Evolutionary conservation across 352 stramenopile genomes (phyloP).

Genomic region (Thraustotheca clavata): DNA sequence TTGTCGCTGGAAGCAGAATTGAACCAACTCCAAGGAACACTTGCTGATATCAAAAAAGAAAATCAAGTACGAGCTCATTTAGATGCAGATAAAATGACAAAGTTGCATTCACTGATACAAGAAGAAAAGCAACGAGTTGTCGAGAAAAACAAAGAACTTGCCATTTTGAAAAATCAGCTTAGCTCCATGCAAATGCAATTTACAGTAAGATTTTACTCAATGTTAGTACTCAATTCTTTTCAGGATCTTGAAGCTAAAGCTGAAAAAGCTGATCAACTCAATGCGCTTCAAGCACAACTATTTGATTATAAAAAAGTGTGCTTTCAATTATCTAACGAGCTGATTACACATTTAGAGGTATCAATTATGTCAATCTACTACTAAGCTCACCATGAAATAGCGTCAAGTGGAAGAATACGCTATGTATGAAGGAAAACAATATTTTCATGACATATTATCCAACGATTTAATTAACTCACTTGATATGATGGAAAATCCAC

Average conservation of each 20-base stretch:
- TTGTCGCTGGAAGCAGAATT: constrained; percentile 43
- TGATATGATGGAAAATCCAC: constrained; percentile 49
- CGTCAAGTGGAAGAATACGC: constrained; percentile 20
- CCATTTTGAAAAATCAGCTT: constrained; percentile 40
- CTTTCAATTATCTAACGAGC: constrained; percentile 42
- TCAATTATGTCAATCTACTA: background rate
- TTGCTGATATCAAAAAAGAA: constrained; percentile 34
- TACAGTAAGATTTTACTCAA: background rate
- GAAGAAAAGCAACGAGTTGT: constrained; percentile 27
- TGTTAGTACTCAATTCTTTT: background rate
- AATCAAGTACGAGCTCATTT: constrained; percentile 32
- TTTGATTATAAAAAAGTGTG: constrained; percentile 62
- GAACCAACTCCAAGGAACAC: constrained; percentile 46
- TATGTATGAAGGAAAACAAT: constrained; percentile 55
- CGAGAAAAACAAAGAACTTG: constrained; percentile 48
- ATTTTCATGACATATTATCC: constrained; percentile 49
- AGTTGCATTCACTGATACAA: constrained; percentile 30
- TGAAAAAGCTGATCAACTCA: background rate
- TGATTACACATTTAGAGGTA: constrained; percentile 47
- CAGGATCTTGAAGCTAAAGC: constrained; percentile 39
- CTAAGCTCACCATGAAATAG: background rate
- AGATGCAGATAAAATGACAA: constrained; percentile 32
- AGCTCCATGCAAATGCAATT: constrained; percentile 29
- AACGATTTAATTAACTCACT: constrained; percentile 52
- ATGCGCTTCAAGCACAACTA: constrained; percentile 35